Percentiles rank a stretch among this genome's conserved stretches.
phyloP scores from a whole-genome alignment of 2,329 filamentous ascomycete genomes.

The Aspergillus ibericus region DNA sequence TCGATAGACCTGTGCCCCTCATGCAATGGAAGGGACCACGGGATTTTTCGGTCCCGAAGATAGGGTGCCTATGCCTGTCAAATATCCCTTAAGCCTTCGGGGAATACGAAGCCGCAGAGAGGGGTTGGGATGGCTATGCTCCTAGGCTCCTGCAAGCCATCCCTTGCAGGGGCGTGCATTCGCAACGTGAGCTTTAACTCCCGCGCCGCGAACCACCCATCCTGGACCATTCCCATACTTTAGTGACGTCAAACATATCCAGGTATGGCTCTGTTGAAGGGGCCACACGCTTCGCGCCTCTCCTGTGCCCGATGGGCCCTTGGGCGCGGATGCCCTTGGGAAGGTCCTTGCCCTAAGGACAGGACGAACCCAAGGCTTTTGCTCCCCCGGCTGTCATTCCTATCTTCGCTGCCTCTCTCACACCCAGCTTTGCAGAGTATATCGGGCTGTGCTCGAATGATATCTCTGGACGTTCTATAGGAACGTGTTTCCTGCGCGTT shows the following conservation, averaged over 20 bases:
- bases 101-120: constrained; percentile 17
- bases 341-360: constrained; percentile 24
- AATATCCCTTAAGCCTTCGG: constrained; percentile 20
- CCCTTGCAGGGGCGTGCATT: constrained; percentile 38
- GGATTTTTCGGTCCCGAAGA: constrained; percentile 1
- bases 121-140: constrained; percentile 25
- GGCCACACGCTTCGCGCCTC: constrained; percentile 32
- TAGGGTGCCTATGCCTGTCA: constrained; percentile 21
- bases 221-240: constrained; percentile 36
- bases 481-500: constrained; percentile 19
- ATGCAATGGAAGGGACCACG: background rate
- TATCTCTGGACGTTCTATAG: background rate
- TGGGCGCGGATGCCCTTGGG: constrained; percentile 27
- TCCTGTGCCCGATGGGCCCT: constrained; percentile 33
- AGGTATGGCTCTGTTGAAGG: constrained; percentile 40
- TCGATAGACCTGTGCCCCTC: background rate
- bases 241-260: constrained; percentile 40
- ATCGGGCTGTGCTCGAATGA: constrained; percentile 2
- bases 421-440: constrained; percentile 1
- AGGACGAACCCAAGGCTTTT: constrained; percentile 21
- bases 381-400: constrained; percentile 8
- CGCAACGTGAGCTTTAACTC: constrained; percentile 32
- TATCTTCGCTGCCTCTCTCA: constrained; percentile 15
- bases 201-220: constrained; percentile 24
- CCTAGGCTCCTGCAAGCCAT: constrained; percentile 25